Percentiles rank a stretch among this genome's conserved stretches.
Evolutionary conservation across 2,329 filamentous ascomycete species (phyloP).

Genomic region (Stenocarpella maydis): DNA sequence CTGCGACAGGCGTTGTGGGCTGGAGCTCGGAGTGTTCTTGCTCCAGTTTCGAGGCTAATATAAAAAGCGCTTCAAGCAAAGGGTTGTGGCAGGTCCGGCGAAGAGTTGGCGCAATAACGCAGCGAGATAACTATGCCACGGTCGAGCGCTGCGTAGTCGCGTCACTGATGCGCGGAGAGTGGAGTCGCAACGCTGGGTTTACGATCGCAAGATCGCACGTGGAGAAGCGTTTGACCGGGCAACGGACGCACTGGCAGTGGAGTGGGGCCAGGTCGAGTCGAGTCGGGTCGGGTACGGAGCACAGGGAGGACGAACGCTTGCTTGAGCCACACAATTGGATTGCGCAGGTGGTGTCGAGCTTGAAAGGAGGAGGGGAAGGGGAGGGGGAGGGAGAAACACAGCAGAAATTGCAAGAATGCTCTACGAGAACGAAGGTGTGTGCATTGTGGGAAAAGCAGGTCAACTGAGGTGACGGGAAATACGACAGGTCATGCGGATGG

Average conservation of each 20-base stretch:
- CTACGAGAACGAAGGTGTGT: not conserved
- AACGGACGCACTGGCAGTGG: slow-evolving; percentile 26
- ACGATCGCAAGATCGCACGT: slow-evolving; percentile 24
- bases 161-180: slow-evolving; percentile 15
- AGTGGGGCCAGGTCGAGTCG: slow-evolving; percentile 3
- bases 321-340: slow-evolving; percentile 8
- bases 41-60: slow-evolving; percentile 9
- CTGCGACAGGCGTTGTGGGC: slow-evolving; percentile 23
- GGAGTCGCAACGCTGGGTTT: slow-evolving; percentile 23
- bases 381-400: not conserved
- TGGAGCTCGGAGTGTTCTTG: not conserved
- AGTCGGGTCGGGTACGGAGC: not conserved
- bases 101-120: not conserved
- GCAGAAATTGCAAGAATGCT: slow-evolving; percentile 14
- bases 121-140: not conserved
- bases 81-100: not conserved
- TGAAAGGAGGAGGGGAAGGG: no score
- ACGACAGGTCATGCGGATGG: slow-evolving; percentile 18
- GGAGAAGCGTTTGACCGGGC: slow-evolving; percentile 23
- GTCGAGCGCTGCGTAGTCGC: slow-evolving; percentile 17
- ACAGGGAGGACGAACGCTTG: not conserved
- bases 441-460: not conserved
- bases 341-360: not conserved
- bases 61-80: not conserved
- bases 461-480: slow-evolving; percentile 6